Evolutionary conservation across 345 rosid genomes (phyloP).

Genomic region (Hibiscus trionum): DNA sequence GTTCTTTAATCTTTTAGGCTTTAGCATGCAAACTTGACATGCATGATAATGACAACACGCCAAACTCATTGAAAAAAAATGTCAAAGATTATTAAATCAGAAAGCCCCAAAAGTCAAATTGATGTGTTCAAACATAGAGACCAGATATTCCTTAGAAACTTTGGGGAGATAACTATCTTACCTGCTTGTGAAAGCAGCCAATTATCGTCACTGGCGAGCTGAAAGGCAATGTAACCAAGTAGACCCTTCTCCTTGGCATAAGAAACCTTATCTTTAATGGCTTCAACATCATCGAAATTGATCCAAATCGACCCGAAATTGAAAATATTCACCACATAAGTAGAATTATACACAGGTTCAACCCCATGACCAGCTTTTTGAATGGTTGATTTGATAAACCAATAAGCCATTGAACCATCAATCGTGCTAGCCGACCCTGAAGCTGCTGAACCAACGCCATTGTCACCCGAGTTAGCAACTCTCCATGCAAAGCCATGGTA

Average conservation of each 20-base stretch:
- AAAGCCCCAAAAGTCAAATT: background rate
- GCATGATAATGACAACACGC: no score
- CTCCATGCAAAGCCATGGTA: conserved; percentile 24
- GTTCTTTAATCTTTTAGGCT: background rate
- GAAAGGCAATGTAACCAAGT: conserved; percentile 31
- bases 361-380: conserved; percentile 21
- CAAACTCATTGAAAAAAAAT: background rate
- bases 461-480: background rate
- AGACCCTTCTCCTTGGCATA: conserved; percentile 33
- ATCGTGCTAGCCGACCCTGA: conserved; percentile 12
- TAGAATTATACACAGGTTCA: conserved; percentile 18
- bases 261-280: conserved; percentile 24
- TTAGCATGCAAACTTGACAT: background rate
- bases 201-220: conserved; percentile 24
- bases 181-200: conserved; percentile 32
- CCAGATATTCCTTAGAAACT: background rate
- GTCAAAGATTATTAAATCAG: background rate
- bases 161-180: background rate
- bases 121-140: background rate
- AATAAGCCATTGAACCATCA: conserved; percentile 22
- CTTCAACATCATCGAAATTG: conserved; percentile 34
- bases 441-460: conserved; percentile 14
- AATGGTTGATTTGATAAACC: conserved; percentile 8
- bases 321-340: conserved; percentile 24
- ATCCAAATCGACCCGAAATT: conserved; percentile 18